These are phyloP conservation scores for Syzygium aromaticum DNA, from an alignment of 345 rosid species.

Conservation along the genomic window DNA sequence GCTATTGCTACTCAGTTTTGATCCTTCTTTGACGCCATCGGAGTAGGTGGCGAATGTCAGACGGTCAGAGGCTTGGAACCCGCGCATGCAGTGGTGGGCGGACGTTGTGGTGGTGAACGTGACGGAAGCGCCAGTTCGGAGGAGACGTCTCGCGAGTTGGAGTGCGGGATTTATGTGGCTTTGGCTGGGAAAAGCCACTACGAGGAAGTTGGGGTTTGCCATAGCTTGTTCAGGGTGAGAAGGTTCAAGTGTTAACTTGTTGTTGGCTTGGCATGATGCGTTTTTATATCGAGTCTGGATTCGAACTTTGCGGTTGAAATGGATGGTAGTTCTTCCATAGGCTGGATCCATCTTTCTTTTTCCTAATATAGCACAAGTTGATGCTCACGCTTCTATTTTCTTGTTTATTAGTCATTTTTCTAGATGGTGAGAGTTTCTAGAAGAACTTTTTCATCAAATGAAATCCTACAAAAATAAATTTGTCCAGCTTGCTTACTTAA, in stretches of 20 bases:
- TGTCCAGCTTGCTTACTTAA: not conserved
- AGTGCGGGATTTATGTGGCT: slow-evolving; percentile 63
- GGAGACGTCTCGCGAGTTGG: slow-evolving; percentile 44
- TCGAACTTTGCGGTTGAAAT: not conserved
- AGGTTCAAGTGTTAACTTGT: not conserved
- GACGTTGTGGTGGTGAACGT: slow-evolving; percentile 28
- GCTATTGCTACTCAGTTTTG: slow-evolving; percentile 12
- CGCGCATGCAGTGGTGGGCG: slow-evolving; percentile 32
- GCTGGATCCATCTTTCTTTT: not conserved
- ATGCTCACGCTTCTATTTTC: not conserved
- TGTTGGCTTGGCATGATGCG: not conserved
- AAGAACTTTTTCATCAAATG: not conserved
- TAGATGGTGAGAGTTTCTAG: not conserved
- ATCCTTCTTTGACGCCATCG: slow-evolving; percentile 46
- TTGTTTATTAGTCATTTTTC: not conserved
- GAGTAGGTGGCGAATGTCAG: slow-evolving; percentile 37
- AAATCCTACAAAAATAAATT: not conserved
- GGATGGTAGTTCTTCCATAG: not conserved
- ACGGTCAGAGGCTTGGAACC: slow-evolving; percentile 6
- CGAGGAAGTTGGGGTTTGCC: slow-evolving; percentile 13
- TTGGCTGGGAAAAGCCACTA: slow-evolving; percentile 35
- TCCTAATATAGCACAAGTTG: not conserved
- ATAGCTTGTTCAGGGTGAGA: not conserved
- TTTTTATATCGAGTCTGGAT: not conserved
- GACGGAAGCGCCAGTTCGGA: slow-evolving; percentile 29